These are phyloP conservation scores for Jamesozyma gamospora DNA, from an alignment of 805 yeast species.

Conservation along the genomic window DNA sequence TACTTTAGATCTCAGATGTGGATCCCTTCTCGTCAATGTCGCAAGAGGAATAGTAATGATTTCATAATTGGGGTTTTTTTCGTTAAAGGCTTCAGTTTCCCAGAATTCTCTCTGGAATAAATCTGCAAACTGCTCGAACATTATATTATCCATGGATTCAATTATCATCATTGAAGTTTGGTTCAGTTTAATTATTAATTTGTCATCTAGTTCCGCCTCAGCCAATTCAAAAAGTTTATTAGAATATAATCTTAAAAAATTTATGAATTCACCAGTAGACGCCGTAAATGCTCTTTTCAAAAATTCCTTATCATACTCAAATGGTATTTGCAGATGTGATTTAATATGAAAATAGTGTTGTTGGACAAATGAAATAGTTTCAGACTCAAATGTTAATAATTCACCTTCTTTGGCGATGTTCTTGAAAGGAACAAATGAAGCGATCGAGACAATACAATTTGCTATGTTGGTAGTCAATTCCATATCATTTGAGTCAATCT, in stretches of 20 bases:
- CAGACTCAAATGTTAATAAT: conserved; percentile 32
- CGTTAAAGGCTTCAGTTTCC: conserved; percentile 43
- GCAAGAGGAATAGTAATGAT: conserved; percentile 66
- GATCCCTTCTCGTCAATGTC: conserved; percentile 53
- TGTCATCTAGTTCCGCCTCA: conserved; percentile 39
- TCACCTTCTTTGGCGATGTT: conserved; percentile 40
- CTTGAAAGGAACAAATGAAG: conserved; percentile 61
- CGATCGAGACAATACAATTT: conserved; percentile 57
- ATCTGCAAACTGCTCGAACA: conserved; percentile 38
- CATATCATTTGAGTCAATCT: conserved; percentile 83
- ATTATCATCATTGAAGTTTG: conserved; percentile 39
- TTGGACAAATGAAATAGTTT: conserved; percentile 47
- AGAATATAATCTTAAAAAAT: conserved; percentile 45
- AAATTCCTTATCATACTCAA: conserved; percentile 34
- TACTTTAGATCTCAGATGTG: conserved; percentile 14
- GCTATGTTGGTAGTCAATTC: conserved; percentile 59
- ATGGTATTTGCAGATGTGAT: conserved; percentile 21
- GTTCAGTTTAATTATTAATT: conserved; percentile 31
- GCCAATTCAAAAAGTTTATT: conserved; percentile 52
- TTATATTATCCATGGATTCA: conserved; percentile 52
- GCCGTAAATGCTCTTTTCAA: conserved; percentile 55
- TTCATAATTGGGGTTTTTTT: conserved; percentile 50
- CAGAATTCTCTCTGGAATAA: conserved; percentile 33
- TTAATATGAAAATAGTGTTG: conserved; percentile 49
- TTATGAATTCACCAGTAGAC: conserved; percentile 61